Evolutionary conservation across 2,329 filamentous ascomycete species (phyloP).

Genomic region (Teratosphaeria zuluensis): DNA sequence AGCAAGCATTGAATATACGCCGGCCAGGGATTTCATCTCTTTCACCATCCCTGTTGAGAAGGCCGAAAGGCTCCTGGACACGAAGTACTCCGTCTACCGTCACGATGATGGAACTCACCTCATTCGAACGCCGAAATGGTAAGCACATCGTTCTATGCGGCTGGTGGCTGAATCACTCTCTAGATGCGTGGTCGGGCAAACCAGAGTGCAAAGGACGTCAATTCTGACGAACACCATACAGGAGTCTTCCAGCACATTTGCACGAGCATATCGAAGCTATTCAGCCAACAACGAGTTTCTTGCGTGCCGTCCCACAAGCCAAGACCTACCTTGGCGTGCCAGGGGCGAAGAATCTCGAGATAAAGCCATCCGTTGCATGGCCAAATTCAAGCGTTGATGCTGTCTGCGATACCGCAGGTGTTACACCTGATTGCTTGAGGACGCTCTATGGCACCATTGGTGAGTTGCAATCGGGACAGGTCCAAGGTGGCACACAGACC

Average conservation of each 20-base stretch:
- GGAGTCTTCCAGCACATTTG: slow-evolving; percentile 42
- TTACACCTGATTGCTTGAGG: slow-evolving; percentile 44
- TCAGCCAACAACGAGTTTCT: slow-evolving; percentile 42
- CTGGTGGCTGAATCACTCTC: too few relatives aligned
- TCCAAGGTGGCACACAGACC: background rate
- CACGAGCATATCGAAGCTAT: slow-evolving; percentile 47
- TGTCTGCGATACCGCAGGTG: slow-evolving; percentile 23
- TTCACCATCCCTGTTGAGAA: slow-evolving; percentile 1
- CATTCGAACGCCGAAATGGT: background rate
- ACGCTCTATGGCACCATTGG: slow-evolving; percentile 41
- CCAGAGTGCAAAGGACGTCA: too few relatives aligned
- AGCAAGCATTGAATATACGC: background rate
- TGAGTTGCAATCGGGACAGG: background rate
- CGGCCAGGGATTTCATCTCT: background rate
- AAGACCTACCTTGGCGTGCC: background rate
- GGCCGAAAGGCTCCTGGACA: slow-evolving; percentile 1
- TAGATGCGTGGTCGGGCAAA: too few relatives aligned
- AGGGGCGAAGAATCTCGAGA: background rate
- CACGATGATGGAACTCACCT: slow-evolving; percentile 2
- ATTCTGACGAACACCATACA: background rate
- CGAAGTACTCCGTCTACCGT: background rate
- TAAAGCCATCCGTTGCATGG: background rate
- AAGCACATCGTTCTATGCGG: background rate
- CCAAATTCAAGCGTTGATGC: slow-evolving; percentile 19
- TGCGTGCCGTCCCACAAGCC: background rate